Base-by-base conservation (phyloP, 345 rosid genomes). In the Salix purpurea region DNA sequence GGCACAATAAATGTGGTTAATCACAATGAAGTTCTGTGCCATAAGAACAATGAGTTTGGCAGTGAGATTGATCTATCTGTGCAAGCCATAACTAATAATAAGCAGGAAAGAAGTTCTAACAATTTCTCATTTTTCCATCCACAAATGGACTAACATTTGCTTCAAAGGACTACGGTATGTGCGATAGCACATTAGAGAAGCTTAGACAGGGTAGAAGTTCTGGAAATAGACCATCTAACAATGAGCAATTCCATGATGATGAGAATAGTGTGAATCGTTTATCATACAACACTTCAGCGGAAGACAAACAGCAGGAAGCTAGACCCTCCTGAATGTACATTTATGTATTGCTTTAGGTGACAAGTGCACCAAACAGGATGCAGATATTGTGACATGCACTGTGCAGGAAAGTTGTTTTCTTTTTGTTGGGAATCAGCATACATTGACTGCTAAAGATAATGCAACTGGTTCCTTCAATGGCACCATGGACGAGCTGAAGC, bases 401-500 rank as follows among this genome's bases (percentile, higher is more conserved):
- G 76, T 7, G 32, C 81, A 71, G 54, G 77, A 71, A 73, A 75
- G 78, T n/a, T 71, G 40, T 71, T 71, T 76, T 34, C 24, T 42
- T 50, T 44, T 50, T 65, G 54, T 75, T 73, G 73, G 76, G 40
- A 74, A 52, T 48, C 58, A 65, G 26, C 67, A 23, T 13, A 71
- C 50, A 60, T 64, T 69, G 42, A 42, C 77, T 78, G 7, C 44
- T 50, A 74, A 73, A 68, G 77, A 71, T 28, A 62, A 77, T 24
- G 52, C 60, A 42, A 64, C 76, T 48, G 78, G 74, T 67, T 7
- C 64, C 52, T 48, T 40, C 72, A 54, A 79, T 46, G 69, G 78
- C 52, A 62, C 52, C 62, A 48, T 78, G n/a, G 82, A 79, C 67
- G 79, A 75, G 54, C 74, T 58, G 58, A 80, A 80, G 84, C 76